Conservation (phyloP, 768 basidiomycete genomes). For the Phlebiopsis gigantea region DNA sequence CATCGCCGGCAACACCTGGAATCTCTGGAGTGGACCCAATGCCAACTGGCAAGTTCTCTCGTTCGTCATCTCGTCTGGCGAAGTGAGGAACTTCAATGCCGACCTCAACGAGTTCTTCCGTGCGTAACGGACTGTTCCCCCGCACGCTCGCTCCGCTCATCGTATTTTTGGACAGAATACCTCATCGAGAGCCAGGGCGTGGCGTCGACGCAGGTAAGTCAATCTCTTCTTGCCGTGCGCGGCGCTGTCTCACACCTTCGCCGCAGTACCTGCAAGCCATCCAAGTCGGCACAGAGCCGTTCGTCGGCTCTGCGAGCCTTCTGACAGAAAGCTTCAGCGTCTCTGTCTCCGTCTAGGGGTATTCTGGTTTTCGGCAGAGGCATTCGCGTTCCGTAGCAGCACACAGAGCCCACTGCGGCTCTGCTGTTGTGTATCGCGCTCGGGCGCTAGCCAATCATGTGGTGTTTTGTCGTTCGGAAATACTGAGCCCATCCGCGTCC, state of each 20-base stretch:
- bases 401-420: too few species aligned
- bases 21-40: slow-evolving; percentile 51
- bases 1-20: slow-evolving; percentile 49
- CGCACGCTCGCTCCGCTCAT: not conserved
- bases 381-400: too few species aligned
- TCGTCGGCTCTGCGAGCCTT: slow-evolving; percentile 44
- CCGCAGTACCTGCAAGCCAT: slow-evolving; percentile 46
- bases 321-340: slow-evolving; percentile 38
- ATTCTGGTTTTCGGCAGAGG: too few species aligned
- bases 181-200: slow-evolving; percentile 42
- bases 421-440: too few species aligned
- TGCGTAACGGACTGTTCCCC: slow-evolving; percentile 21
- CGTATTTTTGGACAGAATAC: slow-evolving; percentile 32
- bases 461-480: not conserved
- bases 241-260: not conserved
- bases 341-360: slow-evolving; percentile 22
- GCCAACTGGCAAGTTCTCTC: slow-evolving; percentile 51
- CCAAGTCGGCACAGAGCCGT: slow-evolving; percentile 52
- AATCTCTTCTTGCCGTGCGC: not conserved
- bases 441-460: not conserved
- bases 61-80: slow-evolving; percentile 43
- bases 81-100: slow-evolving; percentile 45
- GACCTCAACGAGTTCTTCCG: slow-evolving; percentile 54
- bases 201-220: slow-evolving; percentile 37
- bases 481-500: not conserved